Conservation (phyloP, 352 stramenopile genomes). For the Phytophthora chlamydospora region DNA sequence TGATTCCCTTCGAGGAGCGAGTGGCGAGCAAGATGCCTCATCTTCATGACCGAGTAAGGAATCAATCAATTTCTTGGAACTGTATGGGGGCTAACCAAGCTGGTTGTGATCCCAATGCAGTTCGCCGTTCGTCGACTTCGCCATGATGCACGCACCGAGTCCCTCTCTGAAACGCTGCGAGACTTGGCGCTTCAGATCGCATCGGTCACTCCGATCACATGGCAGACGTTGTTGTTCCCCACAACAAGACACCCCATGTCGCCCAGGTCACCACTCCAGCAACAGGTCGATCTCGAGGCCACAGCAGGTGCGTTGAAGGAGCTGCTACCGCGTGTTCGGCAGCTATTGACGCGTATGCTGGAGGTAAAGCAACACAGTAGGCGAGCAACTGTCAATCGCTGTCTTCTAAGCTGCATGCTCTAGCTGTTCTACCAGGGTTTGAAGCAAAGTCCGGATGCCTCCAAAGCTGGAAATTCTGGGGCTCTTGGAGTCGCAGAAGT, state of each 20-base stretch:
- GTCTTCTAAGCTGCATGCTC: background rate
- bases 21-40: conserved; percentile 20
- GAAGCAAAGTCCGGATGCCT: background rate
- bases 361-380: conserved; percentile 13
- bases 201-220: conserved; percentile 40
- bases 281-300: conserved; percentile 10
- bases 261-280: conserved; percentile 21
- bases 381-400: background rate
- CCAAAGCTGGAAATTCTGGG: conserved; percentile 10
- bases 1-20: conserved; percentile 35
- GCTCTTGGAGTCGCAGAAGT: conserved; percentile 18
- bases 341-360: conserved; percentile 20
- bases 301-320: conserved; percentile 5
- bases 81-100: background rate
- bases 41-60: conserved; percentile 24
- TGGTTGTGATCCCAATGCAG: conserved; percentile 21
- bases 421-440: conserved; percentile 23
- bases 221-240: conserved; percentile 28
- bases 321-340: conserved; percentile 21
- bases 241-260: background rate
- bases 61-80: background rate
- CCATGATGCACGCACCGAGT: conserved; percentile 27
- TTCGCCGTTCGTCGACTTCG: conserved; percentile 56
- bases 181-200: conserved; percentile 46
- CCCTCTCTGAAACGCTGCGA: conserved; percentile 31